Evolutionary conservation across 1,284 basidiomycete species (phyloP).

Genomic region (Tetrapyrgos nigripes): DNA sequence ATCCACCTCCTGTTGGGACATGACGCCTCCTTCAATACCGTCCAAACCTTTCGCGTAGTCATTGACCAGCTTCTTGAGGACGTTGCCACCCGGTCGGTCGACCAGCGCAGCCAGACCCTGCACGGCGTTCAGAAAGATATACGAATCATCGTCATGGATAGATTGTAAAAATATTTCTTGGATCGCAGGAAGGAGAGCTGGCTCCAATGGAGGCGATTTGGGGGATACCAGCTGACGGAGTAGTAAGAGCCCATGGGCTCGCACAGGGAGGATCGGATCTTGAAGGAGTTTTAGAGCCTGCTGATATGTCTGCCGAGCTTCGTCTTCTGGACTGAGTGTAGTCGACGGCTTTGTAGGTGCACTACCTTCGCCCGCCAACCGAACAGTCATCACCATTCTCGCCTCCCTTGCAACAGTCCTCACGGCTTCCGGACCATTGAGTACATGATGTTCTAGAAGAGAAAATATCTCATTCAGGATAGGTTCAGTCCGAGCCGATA

Average conservation of each 20-base stretch:
- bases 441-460: slow-evolving; percentile 65
- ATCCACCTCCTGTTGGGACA: slow-evolving; percentile 78
- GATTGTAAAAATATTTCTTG: slow-evolving; percentile 88
- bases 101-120: slow-evolving; percentile 89
- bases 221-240: slow-evolving; percentile 78
- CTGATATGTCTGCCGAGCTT: slow-evolving; percentile 76
- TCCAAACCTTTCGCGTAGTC: slow-evolving; percentile 66
- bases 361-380: slow-evolving; percentile 64
- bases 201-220: slow-evolving; percentile 45
- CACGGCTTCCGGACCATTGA: slow-evolving; percentile 51
- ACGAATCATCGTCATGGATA: slow-evolving; percentile 93
- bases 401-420: slow-evolving; percentile 77
- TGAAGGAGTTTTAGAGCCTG: slow-evolving; percentile 88
- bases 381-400: slow-evolving; percentile 81
- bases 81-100: slow-evolving; percentile 77
- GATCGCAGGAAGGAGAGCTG: slow-evolving; percentile 81
- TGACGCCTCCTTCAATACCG: slow-evolving; percentile 49
- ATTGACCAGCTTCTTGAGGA: slow-evolving; percentile 69
- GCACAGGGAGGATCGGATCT: slow-evolving; percentile 94
- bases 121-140: slow-evolving; percentile 93
- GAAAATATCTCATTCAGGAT: slow-evolving; percentile 76
- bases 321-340: slow-evolving; percentile 40
- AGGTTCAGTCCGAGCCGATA: slow-evolving; percentile 68
- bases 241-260: slow-evolving; percentile 89
- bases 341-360: slow-evolving; percentile 32